Evolutionary conservation across 441 rosid genomes (phyloP), one percentile per base, ranked within the genome.

Genomic region (Euphorbia schlechtendalii): DNA sequence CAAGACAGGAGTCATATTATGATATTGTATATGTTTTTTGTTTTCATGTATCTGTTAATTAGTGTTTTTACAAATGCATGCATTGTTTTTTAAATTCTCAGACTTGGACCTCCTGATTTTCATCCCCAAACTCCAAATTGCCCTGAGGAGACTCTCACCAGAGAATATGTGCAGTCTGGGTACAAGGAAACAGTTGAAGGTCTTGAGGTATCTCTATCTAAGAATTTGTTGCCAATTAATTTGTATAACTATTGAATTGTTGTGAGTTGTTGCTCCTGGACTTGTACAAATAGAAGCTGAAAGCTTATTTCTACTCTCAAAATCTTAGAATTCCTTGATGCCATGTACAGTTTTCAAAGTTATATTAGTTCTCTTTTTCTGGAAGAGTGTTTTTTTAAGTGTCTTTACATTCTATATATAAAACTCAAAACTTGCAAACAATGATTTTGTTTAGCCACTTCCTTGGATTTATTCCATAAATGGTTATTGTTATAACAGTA

Each of bases 51-150:
- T 57, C 60, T 69, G 65, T 53, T 41, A 43, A 40, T 24, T 41
- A 21, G 63, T 43, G 58, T 67, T 63, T 64, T 66, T 75, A 55
- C 73, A 72, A 46, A 53, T 45, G 6, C 64, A 36, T 64, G 52
- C 58, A 67, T 24, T 46, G 51, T 38, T 48, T n/a, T 61, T 74
- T 64, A 63, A 2, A 63, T 51, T 55, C 61, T 73, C 79, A 96
- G 99, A 77, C 86, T 96, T 63, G 99, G 96, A 63, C 96, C 98
- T 15, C 97, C 99, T 17, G 99, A 96, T 76, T 96, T 80, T 77
- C 88, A 84, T 69, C 98, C 96, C 27, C 99, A 88, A 69, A 81
- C 90, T 61, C 86, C 84, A 60, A 83, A 68, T 80, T 96, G 97
- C 63, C 90, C 96, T 0, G 99, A 96, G 79, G 99, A 96, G 83